Base-by-base conservation (phyloP, 2,329 filamentous ascomycete genomes). In the Teratosphaeria destructans region DNA sequence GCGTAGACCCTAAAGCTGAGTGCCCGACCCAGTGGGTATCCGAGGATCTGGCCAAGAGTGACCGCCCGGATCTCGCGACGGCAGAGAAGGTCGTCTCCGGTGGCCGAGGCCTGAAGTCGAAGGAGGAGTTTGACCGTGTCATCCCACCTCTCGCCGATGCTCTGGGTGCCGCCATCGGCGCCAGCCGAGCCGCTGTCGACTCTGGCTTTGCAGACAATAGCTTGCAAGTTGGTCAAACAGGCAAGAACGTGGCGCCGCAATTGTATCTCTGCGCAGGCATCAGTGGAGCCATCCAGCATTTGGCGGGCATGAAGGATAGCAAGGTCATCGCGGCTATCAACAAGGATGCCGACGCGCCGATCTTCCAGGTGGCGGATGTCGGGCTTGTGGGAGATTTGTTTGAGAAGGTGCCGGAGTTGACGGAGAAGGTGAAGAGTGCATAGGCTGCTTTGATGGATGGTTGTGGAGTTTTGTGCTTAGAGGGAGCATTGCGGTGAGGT, bases 221-320 rank as follows among this genome's bases (percentile, higher is more conserved):
- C 75, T 79, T 99, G 67, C 94, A 99, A 78, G 93, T 99, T 65
- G 94, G 94, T 54, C 94, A 99, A 81, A 99, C 94, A 14, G 94
- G 94, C 70, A 99, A 99, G 83, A 95, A 97, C 63, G 93, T 99
- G 58, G 94, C 94, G 54, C 94, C 94, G 61, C 87, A 99, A 75
- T 79, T 99, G 62, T 99, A 99, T 74, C 82, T 99, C 67, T 95
- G 91, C 58, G 92, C 93, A 12, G 94, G 94, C 71, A 97, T 99
- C 68, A 96, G 90, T 8, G 94, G 94, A 58, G 94, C 94, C 26
- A 99, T 99, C 68, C 94, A 99, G 78, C 94, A 99, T 80, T 77
- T 99, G 76, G 94, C 94, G 35, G 94, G 94, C 72, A 99, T 99
- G 94, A 99, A 99, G 83, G 94, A 99, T 73, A 96, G 91, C 80